Conservation (phyloP, 805 yeast genomes). For the Ogataea neopini region DNA sequence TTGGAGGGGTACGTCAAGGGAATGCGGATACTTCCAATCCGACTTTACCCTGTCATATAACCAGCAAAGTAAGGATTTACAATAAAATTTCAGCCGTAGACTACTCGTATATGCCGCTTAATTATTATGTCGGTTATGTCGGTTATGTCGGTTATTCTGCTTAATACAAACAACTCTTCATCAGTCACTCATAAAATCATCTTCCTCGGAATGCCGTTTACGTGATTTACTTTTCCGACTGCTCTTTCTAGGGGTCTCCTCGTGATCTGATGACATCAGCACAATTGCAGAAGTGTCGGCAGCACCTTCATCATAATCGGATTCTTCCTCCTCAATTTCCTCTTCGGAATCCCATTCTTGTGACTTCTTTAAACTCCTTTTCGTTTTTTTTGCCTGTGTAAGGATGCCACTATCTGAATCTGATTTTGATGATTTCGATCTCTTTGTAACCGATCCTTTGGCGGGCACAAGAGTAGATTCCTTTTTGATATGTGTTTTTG, state of each 20-base stretch:
- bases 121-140: too few relatives aligned
- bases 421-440: background rate
- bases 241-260: constrained; percentile 1
- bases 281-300: constrained; percentile 22
- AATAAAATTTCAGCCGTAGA: background rate
- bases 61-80: too few relatives aligned
- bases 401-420: background rate
- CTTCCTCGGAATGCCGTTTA: constrained; percentile 5
- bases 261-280: constrained; percentile 16
- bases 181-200: constrained; percentile 18
- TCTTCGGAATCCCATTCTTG: constrained; percentile 1
- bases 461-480: background rate
- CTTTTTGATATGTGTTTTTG: background rate
- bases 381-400: background rate
- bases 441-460: background rate
- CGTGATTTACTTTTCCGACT: background rate
- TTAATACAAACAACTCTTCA: background rate
- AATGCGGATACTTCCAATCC: background rate
- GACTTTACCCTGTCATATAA: too few relatives aligned
- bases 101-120: background rate
- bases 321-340: constrained; percentile 6
- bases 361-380: background rate
- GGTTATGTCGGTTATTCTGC: background rate
- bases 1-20: constrained; percentile 1
- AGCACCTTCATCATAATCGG: constrained; percentile 3